Conservation (phyloP, 1,284 basidiomycete genomes). For the Agaricales sp. region DNA sequence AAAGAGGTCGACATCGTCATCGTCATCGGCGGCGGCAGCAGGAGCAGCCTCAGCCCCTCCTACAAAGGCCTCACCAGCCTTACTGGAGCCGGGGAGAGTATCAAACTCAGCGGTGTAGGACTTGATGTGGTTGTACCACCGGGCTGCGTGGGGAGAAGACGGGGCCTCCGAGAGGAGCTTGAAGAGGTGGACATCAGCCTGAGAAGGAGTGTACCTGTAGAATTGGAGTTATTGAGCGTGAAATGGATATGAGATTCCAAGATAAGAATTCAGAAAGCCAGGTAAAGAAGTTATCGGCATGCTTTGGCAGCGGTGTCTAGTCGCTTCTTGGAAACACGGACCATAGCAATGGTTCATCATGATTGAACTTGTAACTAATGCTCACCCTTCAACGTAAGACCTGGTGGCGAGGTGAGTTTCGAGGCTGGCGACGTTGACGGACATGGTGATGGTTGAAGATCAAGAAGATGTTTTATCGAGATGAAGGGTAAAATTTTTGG, state of each 20-base stretch:
- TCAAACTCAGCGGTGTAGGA: conserved; percentile 77
- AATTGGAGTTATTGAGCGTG: background rate
- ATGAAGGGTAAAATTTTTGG: background rate
- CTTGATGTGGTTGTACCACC: conserved; percentile 94
- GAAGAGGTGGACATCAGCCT: conserved; percentile 95
- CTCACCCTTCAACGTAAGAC: conserved; percentile 91
- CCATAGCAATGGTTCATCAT: conserved; percentile 18
- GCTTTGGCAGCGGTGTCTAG: conserved; percentile 70
- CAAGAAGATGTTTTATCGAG: background rate
- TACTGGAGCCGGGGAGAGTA: conserved; percentile 77
- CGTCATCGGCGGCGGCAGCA: conserved; percentile 56
- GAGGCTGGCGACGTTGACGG: conserved; percentile 66
- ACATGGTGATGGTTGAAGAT: conserved; percentile 38
- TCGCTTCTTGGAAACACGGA: conserved; percentile 87
- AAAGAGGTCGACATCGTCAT: conserved; percentile 91
- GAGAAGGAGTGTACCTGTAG: conserved; percentile 83
- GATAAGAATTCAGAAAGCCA: conserved; percentile 41
- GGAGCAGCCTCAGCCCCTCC: conserved; percentile 32
- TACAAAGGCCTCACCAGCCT: conserved; percentile 68
- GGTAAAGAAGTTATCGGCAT: conserved; percentile 46
- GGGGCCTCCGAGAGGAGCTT: conserved; percentile 63
- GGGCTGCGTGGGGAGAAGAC: conserved; percentile 67
- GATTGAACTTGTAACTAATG: conserved; percentile 15
- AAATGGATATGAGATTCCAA: conserved; percentile 9
- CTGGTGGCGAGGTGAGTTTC: conserved; percentile 78